Evolutionary conservation across 768 basidiomycete genomes (phyloP), one percentile per base, ranked within the genome.

Genomic region (Tylopilus felleus): DNA sequence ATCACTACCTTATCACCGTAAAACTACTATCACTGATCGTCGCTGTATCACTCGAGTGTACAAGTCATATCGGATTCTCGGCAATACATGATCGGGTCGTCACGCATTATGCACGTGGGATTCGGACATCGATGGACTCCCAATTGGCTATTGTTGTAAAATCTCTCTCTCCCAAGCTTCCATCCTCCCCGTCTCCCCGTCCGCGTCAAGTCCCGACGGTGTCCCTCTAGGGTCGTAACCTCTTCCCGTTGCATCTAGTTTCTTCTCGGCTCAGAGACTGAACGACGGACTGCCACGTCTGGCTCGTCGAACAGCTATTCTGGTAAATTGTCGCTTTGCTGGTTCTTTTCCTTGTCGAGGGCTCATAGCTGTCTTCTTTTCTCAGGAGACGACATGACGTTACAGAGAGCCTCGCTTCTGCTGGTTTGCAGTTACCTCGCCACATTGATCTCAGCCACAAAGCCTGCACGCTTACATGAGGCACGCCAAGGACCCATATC

Each of bases 71-170:
- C 7, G 36, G 22, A 25, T 14, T 12, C 21, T 38, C 21, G 50
- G 28, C 38, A 29, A 25, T 29, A 25, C 4, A 10, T n/a, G 22
- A 38, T 45, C 35, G 36, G 33, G 57, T 47, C 22, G 49, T 16
- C 16, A 57, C 17, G 48, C 56, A 64, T 16, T 13, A 57, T 22
- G 48, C 56, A 64, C 62, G 64, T 66, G 65, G n/a, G 38, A 5
- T 38, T 19, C n/a, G 16, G 38, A 2, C n/a, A 19, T 5, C 17
- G n/a, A 19, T 38, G 21, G 8, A 25, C 45, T 39, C 43, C 13
- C 42, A 40, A 51, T 19, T 41, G 14, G 49, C 8, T 52, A 52
- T 56, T 56, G 53, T 59, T 59, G 45, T 56, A 50, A 46, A 22
- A 33, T 44, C 33, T 21, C 52, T 52, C 25, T 41, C 44, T 54